Base-by-base conservation (phyloP, 495 filamentous ascomycete species). In the Penicillium nucicola region DNA sequence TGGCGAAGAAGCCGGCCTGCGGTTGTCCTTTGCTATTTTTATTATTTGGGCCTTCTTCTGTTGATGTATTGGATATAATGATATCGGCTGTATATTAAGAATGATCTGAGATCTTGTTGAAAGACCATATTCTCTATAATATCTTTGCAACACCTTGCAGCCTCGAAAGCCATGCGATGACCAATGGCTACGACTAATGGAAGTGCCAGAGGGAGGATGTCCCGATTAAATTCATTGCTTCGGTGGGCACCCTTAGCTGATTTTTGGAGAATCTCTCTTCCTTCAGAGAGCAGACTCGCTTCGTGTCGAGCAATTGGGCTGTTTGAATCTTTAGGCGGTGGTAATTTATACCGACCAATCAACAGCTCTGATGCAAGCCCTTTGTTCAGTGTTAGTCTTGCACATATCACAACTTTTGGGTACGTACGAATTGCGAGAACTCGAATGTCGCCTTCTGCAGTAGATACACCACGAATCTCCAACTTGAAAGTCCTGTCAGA, bases 341-440 rank as follows among this genome's bases (percentile, higher is more conserved):
- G 69, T 1, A 69, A 28, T 32, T 57, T 22, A 46, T 72, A 74
- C 4, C 70, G 64, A 13, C 61, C 65, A 9, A 69, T 52, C 12
- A 74, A 60, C 2, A 74, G 43, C 47, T 74, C 70, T 8, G 58
- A 68, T 36, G 58, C 67, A 23, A 74, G 59, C 1, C 67, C 64
- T 69, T 32, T 1, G 31, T 28, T 5, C 28, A 42, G 36, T 2
- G 28, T 11, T 4, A 50, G 33, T 13, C 0, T 47, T 51, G 31
- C 37, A 41, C 13, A n/a, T 4, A 12, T 18, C 19, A 28, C 15
- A 12, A 18, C 11, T 18, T 22, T 22, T 31, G 15, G 35, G 6
- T 22, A 64, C 56, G 13, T 52, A 61, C 61, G 48, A 22, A 64
- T 64, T 18, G 53, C 45, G 48, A 64, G 57, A 15, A 64, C 57